phyloP scores from a whole-genome alignment of 257 asterid species.

The Fraxinus anomala region DNA sequence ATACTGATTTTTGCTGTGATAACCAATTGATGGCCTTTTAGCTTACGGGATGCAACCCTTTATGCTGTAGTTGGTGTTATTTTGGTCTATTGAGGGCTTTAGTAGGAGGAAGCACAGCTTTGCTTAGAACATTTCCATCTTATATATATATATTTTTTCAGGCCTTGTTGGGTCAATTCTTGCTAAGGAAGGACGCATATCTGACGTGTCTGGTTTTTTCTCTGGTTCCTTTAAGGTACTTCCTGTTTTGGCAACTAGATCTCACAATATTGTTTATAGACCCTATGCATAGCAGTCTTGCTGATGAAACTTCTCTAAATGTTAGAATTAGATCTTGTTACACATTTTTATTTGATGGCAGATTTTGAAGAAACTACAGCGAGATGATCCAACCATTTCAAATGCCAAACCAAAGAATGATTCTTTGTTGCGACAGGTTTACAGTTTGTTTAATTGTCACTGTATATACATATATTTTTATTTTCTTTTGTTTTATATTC shows the following conservation, averaged over 20 bases:
- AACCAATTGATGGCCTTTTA: not conserved
- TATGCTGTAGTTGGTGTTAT: not conserved
- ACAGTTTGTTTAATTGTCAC: conserved; percentile 14
- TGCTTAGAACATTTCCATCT: conserved; percentile 14
- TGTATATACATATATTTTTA: conserved; percentile 4
- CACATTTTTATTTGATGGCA: conserved; percentile 37
- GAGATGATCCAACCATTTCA: conserved; percentile 56
- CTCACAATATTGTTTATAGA: not conserved
- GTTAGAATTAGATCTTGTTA: conserved; percentile 17
- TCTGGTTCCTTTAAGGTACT: conserved; percentile 82
- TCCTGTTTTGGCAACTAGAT: conserved; percentile 12
- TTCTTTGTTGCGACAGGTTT: conserved; percentile 80
- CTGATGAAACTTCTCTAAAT: not conserved
- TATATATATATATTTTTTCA: conserved; percentile 27
- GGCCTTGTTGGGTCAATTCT: conserved; percentile 83
- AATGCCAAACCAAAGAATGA: conserved; percentile 64
- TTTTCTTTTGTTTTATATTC: conserved; percentile 16
- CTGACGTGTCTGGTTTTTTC: conserved; percentile 55
- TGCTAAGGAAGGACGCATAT: conserved; percentile 70
- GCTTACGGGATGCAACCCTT: not conserved
- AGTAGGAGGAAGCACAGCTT: not conserved
- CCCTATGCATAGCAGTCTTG: not conserved
- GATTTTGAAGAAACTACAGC: conserved; percentile 55
- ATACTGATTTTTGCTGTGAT: not conserved
- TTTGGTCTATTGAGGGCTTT: not conserved